phyloP scores from a whole-genome alignment of 129 eudicot species.

The Tagetes erecta region DNA sequence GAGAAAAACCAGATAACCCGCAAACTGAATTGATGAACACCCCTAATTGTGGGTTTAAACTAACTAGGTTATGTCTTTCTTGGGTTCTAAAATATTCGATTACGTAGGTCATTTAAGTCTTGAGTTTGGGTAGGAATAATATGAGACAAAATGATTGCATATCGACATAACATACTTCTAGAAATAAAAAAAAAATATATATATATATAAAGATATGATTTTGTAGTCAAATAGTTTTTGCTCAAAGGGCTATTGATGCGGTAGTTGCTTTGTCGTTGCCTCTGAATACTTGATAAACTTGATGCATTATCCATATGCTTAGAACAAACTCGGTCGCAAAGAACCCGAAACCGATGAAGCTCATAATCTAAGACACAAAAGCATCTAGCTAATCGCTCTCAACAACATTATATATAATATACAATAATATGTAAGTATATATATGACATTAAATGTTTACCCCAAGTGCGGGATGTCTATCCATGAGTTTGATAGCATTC shows the following conservation, averaged over 20 bases:
- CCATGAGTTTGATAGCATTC: conserved; percentile 59
- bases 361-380: conserved; percentile 29
- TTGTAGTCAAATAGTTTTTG: not conserved
- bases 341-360: conserved; percentile 41
- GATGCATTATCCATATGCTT: conserved; percentile 43
- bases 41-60: no score
- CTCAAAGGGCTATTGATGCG: conserved; percentile 28
- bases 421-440: not conserved
- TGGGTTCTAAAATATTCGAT: no score
- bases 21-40: no score
- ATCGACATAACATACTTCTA: no score
- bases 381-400: not conserved
- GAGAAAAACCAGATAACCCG: no score
- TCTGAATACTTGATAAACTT: conserved; percentile 33
- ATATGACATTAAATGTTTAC: conserved; percentile 28
- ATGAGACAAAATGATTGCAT: no score
- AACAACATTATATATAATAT: not conserved
- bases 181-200: no score
- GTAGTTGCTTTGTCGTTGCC: conserved; percentile 20
- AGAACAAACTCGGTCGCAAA: conserved; percentile 30
- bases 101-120: no score
- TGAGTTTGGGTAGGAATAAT: no score
- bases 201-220: no score
- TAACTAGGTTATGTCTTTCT: no score
- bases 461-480: conserved; percentile 54